These are phyloP conservation scores for Botrytis squamosa DNA, from an alignment of 2,329 filamentous ascomycete species.

Conservation along the genomic window DNA sequence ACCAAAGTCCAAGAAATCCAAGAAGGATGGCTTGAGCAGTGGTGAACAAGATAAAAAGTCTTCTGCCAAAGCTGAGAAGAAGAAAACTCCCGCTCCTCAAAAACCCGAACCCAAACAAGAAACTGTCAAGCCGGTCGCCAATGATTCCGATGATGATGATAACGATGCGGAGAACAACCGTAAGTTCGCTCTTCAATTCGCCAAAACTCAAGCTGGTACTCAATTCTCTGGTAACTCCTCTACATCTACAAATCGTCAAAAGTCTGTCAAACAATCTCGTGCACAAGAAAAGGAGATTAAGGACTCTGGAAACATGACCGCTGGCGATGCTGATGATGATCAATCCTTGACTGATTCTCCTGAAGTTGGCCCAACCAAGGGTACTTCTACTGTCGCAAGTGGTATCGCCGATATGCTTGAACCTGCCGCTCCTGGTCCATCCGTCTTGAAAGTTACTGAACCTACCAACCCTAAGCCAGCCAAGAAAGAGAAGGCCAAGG, in stretches of 20 bases:
- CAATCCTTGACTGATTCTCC: conserved; percentile 70
- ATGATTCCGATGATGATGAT: conserved; percentile 42
- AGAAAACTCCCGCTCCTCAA: conserved; percentile 26
- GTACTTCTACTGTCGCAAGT: conserved; percentile 36
- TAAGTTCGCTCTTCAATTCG: conserved; percentile 74
- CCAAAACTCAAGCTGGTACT: conserved; percentile 66
- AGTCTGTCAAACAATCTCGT: conserved; percentile 68
- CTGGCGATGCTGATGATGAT: conserved; percentile 78
- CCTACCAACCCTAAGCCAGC: conserved; percentile 56
- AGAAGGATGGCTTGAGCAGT: conserved; percentile 32
- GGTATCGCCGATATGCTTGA: conserved; percentile 91
- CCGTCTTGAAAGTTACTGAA: conserved; percentile 76
- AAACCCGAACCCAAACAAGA: conserved; percentile 19
- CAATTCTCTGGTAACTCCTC: conserved; percentile 54
- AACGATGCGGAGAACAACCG: conserved; percentile 58
- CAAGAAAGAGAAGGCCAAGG: conserved; percentile 59
- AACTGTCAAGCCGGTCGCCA: conserved; percentile 6
- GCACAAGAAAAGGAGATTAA: conserved; percentile 51
- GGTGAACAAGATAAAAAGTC: conserved; percentile 31
- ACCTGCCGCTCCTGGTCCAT: conserved; percentile 62
- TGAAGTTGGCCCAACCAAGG: conserved; percentile 53
- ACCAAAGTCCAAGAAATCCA: conserved; percentile 33
- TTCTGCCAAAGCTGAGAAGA: conserved; percentile 29
- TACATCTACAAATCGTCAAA: conserved; percentile 44
- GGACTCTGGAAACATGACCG: conserved; percentile 49